These are phyloP conservation scores for Chrysosporium queenslandicum DNA, from an alignment of 2,329 filamentous ascomycete genomes.

Conservation along the genomic window DNA sequence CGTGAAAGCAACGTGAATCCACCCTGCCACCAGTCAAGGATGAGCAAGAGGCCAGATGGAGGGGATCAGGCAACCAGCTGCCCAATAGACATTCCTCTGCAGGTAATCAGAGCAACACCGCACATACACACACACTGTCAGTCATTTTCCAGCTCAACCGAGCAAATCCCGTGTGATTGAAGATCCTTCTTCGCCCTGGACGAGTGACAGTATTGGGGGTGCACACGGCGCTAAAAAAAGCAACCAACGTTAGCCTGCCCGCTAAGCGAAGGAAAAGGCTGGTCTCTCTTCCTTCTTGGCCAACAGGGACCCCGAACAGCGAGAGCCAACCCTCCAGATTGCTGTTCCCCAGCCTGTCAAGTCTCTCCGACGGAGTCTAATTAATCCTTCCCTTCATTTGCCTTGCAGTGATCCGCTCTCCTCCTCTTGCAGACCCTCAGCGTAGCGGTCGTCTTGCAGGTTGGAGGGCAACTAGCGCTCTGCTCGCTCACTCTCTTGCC, in stretches of 20 bases:
- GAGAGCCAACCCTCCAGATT: neutral
- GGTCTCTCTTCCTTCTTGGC: neutral
- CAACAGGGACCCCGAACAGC: neutral
- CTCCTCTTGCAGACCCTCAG: neutral
- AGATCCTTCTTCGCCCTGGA: neutral
- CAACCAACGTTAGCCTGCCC: slow-evolving; percentile 1
- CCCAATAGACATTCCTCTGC: neutral
- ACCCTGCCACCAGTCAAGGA: neutral
- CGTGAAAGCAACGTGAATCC: neutral
- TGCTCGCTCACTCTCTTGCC: neutral
- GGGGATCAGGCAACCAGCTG: too few species aligned
- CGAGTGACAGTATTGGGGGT: neutral
- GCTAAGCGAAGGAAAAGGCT: slow-evolving; percentile 11
- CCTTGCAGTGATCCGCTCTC: neutral
- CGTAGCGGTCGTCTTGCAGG: neutral
- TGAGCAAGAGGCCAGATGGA: neutral
- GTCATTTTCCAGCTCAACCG: neutral
- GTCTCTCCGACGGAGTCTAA: slow-evolving; percentile 1
- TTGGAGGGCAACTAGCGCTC: neutral
- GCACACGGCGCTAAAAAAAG: slow-evolving; percentile 2
- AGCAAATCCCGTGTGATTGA: neutral
- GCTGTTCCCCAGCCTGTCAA: neutral
- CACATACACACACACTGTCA: neutral
- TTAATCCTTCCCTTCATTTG: neutral
- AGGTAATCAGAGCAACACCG: neutral